phyloP scores from a whole-genome alignment of 371 early-diverging fungal genomes.

The Mitosporidium daphniae region DNA sequence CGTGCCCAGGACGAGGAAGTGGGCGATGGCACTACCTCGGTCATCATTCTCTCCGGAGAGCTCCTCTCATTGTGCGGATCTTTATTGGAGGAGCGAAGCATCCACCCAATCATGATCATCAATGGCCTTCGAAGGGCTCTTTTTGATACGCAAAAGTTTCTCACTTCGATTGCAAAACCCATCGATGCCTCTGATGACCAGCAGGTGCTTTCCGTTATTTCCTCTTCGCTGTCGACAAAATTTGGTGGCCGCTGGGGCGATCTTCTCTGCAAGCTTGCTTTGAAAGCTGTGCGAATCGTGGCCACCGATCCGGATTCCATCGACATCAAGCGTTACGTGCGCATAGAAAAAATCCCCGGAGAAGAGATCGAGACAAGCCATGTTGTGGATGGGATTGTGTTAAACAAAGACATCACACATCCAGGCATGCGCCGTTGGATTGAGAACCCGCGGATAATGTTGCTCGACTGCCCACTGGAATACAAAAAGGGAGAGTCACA shows the following conservation, averaged over 20 bases:
- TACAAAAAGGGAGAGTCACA: constrained; percentile 99
- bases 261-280: constrained; percentile 77
- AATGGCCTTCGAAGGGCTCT: constrained; percentile 56
- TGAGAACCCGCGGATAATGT: constrained; percentile 80
- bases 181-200: constrained; percentile 38
- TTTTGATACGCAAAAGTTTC: constrained; percentile 42
- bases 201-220: constrained; percentile 56
- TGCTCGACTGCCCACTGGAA: constrained; percentile 94
- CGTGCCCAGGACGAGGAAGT: constrained; percentile 99
- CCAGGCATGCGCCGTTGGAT: constrained; percentile 94
- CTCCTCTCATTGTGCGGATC: constrained; percentile 1
- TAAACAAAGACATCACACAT: constrained; percentile 98
- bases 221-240: constrained; percentile 77
- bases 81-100: constrained; percentile 42
- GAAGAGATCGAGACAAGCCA: constrained; percentile 72
- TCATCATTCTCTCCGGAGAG: constrained; percentile 41
- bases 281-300: constrained; percentile 70
- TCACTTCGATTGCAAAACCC: constrained; percentile 37
- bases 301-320: constrained; percentile 37
- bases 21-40: constrained; percentile 97
- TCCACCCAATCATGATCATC: constrained; percentile 92
- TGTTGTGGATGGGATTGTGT: constrained; percentile 89
- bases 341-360: constrained; percentile 43
- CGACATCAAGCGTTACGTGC: constrained; percentile 86
- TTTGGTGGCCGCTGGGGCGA: constrained; percentile 72